phyloP scores from a whole-genome alignment of 73 alveolate genomes.

The Diophrys appendiculata region DNA sequence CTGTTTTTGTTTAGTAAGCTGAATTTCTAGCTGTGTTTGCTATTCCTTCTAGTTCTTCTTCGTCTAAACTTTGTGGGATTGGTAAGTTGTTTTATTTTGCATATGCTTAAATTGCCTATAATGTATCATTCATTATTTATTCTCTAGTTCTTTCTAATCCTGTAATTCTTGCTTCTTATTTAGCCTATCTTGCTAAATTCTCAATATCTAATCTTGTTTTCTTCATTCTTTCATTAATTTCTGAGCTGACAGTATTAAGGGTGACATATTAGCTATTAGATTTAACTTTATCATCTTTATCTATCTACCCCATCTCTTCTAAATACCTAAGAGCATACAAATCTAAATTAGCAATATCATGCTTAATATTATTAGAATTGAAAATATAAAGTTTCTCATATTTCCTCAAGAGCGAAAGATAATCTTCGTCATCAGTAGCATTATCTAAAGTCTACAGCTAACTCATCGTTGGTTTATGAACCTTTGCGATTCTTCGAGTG shows the following conservation, averaged over 20 bases:
- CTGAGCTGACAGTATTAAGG: background rate
- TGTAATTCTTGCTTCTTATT: too few species aligned
- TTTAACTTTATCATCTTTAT: background rate
- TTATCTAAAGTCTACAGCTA: background rate
- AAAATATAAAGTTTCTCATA: background rate
- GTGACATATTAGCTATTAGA: background rate
- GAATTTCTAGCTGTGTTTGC: too few species aligned
- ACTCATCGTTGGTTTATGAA: background rate
- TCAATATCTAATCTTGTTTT: too few species aligned
- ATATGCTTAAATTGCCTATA: too few species aligned
- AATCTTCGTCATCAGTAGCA: background rate
- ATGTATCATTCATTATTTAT: too few species aligned
- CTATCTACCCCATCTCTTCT: background rate
- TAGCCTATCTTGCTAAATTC: too few species aligned
- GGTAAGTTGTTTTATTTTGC: too few species aligned
- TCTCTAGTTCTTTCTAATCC: too few species aligned
- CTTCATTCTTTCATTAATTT: background rate
- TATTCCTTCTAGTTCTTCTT: too few species aligned
- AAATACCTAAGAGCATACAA: background rate
- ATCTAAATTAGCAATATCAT: background rate
- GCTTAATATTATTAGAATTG: background rate
- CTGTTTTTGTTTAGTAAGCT: too few species aligned
- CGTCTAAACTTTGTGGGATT: too few species aligned
- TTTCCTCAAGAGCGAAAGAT: background rate
- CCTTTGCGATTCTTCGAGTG: background rate